Percentiles rank a stretch among this genome's conserved stretches.
Conservation (phyloP, 1,284 basidiomycete genomes). For the Fomitopsis betulina region DNA sequence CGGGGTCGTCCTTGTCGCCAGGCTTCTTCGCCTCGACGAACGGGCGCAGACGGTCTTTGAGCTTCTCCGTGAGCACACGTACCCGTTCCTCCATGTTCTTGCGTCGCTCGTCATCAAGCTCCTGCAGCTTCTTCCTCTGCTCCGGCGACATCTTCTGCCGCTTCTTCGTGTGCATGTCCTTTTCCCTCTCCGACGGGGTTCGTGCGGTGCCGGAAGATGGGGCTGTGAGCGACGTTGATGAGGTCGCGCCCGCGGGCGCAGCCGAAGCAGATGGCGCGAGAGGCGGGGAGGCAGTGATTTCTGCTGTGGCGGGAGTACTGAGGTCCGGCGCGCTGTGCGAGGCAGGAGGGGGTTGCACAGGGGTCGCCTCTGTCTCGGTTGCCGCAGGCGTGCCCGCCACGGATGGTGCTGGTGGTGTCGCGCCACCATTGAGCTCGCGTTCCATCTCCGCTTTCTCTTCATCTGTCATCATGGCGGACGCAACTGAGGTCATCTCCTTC, state of each 20-base stretch:
- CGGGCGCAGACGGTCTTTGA: constrained; percentile 80
- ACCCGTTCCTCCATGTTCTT: constrained; percentile 80
- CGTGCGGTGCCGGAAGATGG: constrained; percentile 11
- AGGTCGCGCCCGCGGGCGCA: constrained; percentile 4
- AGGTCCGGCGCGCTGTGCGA: neutral
- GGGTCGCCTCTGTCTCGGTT: constrained; percentile 9
- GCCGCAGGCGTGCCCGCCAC: constrained; percentile 10
- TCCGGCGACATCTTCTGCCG: constrained; percentile 72
- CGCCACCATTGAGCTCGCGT: constrained; percentile 54
- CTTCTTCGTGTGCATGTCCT: constrained; percentile 36
- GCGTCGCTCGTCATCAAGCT: constrained; percentile 75
- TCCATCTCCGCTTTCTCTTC: constrained; percentile 91
- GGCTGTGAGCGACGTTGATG: constrained; percentile 7
- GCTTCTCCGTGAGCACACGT: constrained; percentile 67
- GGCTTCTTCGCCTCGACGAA: constrained; percentile 88
- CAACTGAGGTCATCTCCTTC: constrained; percentile 83
- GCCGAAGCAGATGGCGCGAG: constrained; percentile 10
- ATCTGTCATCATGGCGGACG: constrained; percentile 81
- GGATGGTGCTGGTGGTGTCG: constrained; percentile 7
- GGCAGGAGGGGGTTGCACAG: neutral
- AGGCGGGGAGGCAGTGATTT: constrained; percentile 8
- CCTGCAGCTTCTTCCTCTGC: constrained; percentile 79
- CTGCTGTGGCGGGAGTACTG: neutral
- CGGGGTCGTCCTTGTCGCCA: constrained; percentile 81
- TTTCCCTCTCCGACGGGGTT: constrained; percentile 16